Conservation (phyloP, 140 eudicot species). For the Cichorium intybus region DNA sequence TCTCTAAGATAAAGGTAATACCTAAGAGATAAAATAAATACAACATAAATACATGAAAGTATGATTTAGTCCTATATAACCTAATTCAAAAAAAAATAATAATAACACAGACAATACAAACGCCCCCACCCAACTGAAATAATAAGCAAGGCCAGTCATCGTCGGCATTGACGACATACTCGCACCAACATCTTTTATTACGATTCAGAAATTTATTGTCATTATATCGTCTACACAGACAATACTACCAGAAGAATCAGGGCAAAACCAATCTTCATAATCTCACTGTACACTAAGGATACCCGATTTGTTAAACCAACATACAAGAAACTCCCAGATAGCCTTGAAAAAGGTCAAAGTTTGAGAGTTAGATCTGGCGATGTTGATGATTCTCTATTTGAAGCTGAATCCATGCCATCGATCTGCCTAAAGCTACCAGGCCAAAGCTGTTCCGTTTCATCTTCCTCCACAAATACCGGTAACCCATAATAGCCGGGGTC, state of each 20-base stretch:
- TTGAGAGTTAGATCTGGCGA: constrained; percentile 57
- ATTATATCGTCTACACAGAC: constrained; percentile 8
- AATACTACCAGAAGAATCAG: constrained; percentile 18
- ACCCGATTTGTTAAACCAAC: not conserved
- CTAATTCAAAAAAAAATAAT: not conserved
- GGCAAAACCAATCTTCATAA: constrained; percentile 17
- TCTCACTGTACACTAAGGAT: constrained; percentile 32
- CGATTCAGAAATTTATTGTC: constrained; percentile 4
- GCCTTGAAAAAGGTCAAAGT: constrained; percentile 25
- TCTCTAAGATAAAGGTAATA: too few relatives aligned
- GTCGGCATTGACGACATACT: not conserved
- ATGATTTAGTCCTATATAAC: too few relatives aligned
- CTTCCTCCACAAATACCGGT: constrained; percentile 44
- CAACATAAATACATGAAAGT: not conserved
- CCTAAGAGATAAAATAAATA: too few relatives aligned
- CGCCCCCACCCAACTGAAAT: not conserved
- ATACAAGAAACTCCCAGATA: not conserved
- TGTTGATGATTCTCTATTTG: constrained; percentile 31
- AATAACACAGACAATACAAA: not conserved
- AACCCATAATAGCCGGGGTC: constrained; percentile 43
- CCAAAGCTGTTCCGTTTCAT: constrained; percentile 49
- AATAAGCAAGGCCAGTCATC: not conserved
- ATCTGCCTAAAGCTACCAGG: constrained; percentile 65
- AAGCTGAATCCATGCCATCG: constrained; percentile 34
- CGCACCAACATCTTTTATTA: constrained; percentile 14